phyloP scores from a whole-genome alignment of 495 filamentous ascomycete genomes.

The Annulohypoxylon moriforme region DNA sequence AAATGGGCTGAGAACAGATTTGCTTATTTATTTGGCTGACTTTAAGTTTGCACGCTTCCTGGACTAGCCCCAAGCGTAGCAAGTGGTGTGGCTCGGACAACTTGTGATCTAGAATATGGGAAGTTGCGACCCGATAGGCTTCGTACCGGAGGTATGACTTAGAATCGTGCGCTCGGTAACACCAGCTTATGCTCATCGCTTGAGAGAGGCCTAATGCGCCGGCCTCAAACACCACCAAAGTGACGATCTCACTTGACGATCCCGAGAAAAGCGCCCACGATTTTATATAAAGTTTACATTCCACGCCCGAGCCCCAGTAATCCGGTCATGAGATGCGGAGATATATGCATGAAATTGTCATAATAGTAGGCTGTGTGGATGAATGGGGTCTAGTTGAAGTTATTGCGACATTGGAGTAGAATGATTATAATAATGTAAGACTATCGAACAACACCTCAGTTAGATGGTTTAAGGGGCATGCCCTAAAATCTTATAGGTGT shows the following conservation, averaged over 20 bases:
- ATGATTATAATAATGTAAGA: too few relatives aligned
- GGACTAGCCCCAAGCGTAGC: slow-evolving; percentile 1
- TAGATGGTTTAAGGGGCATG: background rate
- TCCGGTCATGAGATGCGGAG: background rate
- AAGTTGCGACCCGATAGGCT: background rate
- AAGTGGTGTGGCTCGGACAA: background rate
- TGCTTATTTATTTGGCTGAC: background rate
- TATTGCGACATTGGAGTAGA: background rate
- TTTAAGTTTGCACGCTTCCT: slow-evolving; percentile 16
- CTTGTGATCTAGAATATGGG: background rate
- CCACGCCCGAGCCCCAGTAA: background rate
- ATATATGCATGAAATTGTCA: background rate
- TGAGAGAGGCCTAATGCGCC: slow-evolving; percentile 1
- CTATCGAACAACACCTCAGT: background rate
- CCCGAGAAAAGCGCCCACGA: background rate
- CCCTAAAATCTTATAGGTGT: background rate
- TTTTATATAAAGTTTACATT: background rate
- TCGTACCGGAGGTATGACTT: slow-evolving; percentile 2
- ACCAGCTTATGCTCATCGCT: background rate
- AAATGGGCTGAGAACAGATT: background rate
- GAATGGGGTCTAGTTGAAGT: background rate
- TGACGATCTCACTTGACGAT: slow-evolving; percentile 2
- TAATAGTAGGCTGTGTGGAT: background rate
- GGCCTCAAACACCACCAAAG: slow-evolving; percentile 14
- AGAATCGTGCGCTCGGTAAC: background rate